Conservation (phyloP, 208 protist genomes). For the Crithidia bombi region DNA sequence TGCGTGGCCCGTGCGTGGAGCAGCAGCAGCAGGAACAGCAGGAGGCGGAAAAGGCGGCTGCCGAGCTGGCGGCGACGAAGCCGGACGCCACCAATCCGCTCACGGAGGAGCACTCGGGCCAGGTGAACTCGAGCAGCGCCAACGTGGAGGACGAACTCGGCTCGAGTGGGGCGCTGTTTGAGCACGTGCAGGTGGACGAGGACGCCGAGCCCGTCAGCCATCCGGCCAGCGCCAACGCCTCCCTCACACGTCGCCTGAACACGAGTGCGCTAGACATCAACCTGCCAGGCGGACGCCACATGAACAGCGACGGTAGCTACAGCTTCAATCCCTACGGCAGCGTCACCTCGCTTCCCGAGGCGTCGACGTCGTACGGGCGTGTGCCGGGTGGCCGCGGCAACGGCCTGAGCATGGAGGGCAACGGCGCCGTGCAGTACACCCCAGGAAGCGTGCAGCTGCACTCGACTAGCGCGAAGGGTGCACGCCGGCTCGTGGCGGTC, state of each 20-base stretch:
- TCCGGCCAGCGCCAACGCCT: constrained; percentile 31
- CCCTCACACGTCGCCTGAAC: constrained; percentile 30
- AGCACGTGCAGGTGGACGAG: constrained; percentile 49
- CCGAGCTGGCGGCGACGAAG: constrained; percentile 2
- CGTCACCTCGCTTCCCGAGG: constrained; percentile 48
- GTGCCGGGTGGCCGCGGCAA: constrained; percentile 16
- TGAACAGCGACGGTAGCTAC: constrained; percentile 49
- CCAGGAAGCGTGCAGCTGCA: constrained; percentile 35
- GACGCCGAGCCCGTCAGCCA: constrained; percentile 35
- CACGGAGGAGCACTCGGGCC: neutral
- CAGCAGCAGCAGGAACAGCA: constrained; percentile 35
- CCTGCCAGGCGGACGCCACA: constrained; percentile 20
- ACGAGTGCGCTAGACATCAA: constrained; percentile 23
- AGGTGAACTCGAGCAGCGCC: constrained; percentile 4
- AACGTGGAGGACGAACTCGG: constrained; percentile 29
- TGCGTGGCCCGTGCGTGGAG: constrained; percentile 32
- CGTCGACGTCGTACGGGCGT: constrained; percentile 26
- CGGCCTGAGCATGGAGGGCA: constrained; percentile 16
- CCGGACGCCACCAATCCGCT: neutral
- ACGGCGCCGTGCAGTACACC: constrained; percentile 19
- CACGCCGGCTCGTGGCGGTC: constrained; percentile 27
- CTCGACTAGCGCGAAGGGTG: constrained; percentile 25
- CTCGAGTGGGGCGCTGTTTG: constrained; percentile 36
- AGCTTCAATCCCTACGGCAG: constrained; percentile 51
- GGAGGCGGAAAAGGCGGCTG: constrained; percentile 21